phyloP scores from a whole-genome alignment of 1,139 yeast genomes.

The Pichia sp. region DNA sequence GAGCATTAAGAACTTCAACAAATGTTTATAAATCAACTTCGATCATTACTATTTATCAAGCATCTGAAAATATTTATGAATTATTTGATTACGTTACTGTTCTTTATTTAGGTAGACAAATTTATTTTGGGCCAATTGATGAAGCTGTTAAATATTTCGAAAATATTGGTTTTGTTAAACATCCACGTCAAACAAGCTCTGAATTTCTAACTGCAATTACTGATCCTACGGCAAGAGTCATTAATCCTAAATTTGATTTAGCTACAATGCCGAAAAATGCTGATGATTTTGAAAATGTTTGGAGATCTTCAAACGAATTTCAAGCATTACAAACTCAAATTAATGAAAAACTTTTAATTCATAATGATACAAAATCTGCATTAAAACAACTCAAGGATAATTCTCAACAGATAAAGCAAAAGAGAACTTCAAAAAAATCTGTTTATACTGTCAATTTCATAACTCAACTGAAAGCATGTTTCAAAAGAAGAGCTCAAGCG shows the following conservation, averaged over 20 bases:
- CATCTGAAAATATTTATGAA: slow-evolving; percentile 72
- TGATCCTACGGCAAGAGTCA: slow-evolving; percentile 43
- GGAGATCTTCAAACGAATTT: slow-evolving; percentile 37
- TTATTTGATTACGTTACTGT: slow-evolving; percentile 69
- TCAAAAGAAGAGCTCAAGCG: slow-evolving; percentile 42
- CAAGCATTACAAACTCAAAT: slow-evolving; percentile 27
- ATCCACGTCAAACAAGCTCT: slow-evolving; percentile 73
- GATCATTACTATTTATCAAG: slow-evolving; percentile 75
- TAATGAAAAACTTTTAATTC: slow-evolving; percentile 19
- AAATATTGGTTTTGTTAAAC: slow-evolving; percentile 64
- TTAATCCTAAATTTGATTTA: slow-evolving; percentile 41
- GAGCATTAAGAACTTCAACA: slow-evolving; percentile 61
- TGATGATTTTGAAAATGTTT: slow-evolving; percentile 43
- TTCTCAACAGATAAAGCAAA: slow-evolving; percentile 35
- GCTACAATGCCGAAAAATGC: slow-evolving; percentile 29
- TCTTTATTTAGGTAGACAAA: slow-evolving; percentile 71
- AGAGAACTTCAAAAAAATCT: slow-evolving; percentile 31
- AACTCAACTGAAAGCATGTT: slow-evolving; percentile 41
- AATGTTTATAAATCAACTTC: slow-evolving; percentile 53
- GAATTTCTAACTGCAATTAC: slow-evolving; percentile 78
- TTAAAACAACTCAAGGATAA: slow-evolving; percentile 26
- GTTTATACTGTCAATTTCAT: slow-evolving; percentile 39
- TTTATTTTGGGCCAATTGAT: slow-evolving; percentile 59
- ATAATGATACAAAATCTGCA: slow-evolving; percentile 17
- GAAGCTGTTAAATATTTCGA: slow-evolving; percentile 55